These are phyloP conservation scores for Fusarium anthophilum DNA, from an alignment of 2,329 filamentous ascomycete genomes.

Conservation along the genomic window DNA sequence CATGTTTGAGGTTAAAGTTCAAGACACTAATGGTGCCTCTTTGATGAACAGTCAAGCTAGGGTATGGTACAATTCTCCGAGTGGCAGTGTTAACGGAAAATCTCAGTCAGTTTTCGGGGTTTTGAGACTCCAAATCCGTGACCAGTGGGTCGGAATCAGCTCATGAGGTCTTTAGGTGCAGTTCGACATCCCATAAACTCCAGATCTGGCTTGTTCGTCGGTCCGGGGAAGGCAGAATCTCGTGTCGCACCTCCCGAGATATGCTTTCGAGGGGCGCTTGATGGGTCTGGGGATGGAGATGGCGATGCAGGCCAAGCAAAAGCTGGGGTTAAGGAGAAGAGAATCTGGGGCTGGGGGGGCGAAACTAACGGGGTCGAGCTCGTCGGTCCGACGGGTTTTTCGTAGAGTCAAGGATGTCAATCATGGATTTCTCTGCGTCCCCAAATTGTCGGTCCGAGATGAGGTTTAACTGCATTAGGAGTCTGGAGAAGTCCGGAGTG, in stretches of 20 bases:
- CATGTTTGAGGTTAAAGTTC: conserved; percentile 10
- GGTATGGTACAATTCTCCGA: neutral
- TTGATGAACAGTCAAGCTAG: neutral
- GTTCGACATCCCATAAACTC: conserved; percentile 3
- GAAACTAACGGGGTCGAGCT: neutral
- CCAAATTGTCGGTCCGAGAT: neutral
- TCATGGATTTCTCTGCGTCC: neutral
- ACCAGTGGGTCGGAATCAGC: neutral
- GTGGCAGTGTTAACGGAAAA: neutral
- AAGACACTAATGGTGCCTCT: neutral
- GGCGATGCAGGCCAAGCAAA: conserved; percentile 17
- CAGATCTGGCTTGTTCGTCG: conserved; percentile 4
- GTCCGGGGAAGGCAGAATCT: conserved; percentile 3
- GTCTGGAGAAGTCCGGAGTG: neutral
- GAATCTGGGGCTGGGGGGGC: conserved; percentile 27
- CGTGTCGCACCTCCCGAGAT: neutral
- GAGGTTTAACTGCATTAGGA: neutral
- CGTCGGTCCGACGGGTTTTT: conserved; percentile 23
- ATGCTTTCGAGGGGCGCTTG: neutral
- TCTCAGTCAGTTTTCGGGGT: neutral
- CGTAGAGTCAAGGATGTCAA: neutral
- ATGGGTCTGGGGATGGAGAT: conserved; percentile 11
- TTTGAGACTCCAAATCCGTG: neutral
- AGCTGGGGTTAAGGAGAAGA: conserved; percentile 30
- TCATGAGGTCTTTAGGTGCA: conserved; percentile 10